Evolutionary conservation across 2,329 filamentous ascomycete species (phyloP).

Genomic region (Botrytis byssoidea): DNA sequence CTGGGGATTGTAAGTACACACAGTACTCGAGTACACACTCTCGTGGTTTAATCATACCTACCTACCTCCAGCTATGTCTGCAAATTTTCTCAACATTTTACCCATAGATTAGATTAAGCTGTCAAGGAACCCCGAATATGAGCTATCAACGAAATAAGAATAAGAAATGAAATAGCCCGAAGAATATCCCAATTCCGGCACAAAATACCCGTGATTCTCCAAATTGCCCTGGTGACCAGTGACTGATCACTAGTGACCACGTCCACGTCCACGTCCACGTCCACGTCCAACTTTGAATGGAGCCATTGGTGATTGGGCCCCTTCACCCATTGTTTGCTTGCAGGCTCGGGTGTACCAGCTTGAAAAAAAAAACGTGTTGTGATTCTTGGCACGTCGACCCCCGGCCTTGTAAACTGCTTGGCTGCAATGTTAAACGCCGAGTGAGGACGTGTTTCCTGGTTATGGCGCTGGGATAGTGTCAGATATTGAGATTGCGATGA

Average conservation of each 20-base stretch:
- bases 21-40: neutral
- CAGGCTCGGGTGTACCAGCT: neutral
- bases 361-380: constrained; percentile 1
- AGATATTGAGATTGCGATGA: neutral
- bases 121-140: neutral
- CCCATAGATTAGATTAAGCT: neutral
- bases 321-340: neutral
- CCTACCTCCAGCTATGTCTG: neutral
- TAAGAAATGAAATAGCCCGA: neutral
- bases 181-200: neutral
- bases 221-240: neutral
- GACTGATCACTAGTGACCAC: neutral
- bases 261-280: neutral
- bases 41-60: neutral
- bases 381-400: neutral
- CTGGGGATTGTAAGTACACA: neutral
- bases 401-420: neutral
- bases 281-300: neutral
- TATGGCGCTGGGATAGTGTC: neutral
- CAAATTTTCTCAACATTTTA: neutral
- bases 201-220: neutral
- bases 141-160: neutral
- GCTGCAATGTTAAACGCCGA: constrained; percentile 1
- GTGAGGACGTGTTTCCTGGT: neutral
- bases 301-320: neutral